phyloP scores from a whole-genome alignment of 2,329 filamentous ascomycete species.

The Polytolypa hystricis region DNA sequence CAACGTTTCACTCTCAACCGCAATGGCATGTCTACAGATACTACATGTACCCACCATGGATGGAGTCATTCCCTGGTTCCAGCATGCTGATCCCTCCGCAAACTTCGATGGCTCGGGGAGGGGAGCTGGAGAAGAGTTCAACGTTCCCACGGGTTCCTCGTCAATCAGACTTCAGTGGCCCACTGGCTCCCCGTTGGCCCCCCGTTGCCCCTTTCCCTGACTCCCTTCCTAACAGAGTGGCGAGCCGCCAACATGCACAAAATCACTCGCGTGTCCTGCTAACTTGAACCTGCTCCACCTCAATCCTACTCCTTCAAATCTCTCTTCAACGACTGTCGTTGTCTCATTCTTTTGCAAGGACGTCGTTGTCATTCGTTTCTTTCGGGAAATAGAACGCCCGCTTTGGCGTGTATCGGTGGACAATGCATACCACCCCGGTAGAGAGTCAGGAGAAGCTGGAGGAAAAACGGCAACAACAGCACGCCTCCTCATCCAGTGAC shows the following conservation, averaged over 20 bases:
- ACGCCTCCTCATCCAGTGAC: no score
- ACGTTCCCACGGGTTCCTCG: no score
- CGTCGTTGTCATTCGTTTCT: not conserved
- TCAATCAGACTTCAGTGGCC: no score
- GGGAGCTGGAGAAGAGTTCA: not conserved
- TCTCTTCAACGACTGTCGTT: no score
- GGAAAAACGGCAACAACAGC: not conserved
- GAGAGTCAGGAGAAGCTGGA: not conserved
- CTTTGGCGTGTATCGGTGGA: not conserved
- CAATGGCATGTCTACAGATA: no score
- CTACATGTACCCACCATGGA: no score
- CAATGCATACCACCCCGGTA: not conserved
- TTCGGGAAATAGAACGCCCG: not conserved
- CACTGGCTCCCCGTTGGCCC: no score
- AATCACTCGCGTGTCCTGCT: not conserved
- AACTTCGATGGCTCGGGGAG: not conserved
- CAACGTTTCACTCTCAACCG: no score
- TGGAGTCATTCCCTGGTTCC: no score
- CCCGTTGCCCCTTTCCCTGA: not conserved
- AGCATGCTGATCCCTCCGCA: not conserved
- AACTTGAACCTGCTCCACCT: not conserved
- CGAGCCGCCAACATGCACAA: not conserved
- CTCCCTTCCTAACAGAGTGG: not conserved
- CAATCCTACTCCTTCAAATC: no score
- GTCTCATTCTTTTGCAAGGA: no score